Conservation (phyloP, 805 yeast genomes). For the Metschnikowia arizonensis region DNA sequence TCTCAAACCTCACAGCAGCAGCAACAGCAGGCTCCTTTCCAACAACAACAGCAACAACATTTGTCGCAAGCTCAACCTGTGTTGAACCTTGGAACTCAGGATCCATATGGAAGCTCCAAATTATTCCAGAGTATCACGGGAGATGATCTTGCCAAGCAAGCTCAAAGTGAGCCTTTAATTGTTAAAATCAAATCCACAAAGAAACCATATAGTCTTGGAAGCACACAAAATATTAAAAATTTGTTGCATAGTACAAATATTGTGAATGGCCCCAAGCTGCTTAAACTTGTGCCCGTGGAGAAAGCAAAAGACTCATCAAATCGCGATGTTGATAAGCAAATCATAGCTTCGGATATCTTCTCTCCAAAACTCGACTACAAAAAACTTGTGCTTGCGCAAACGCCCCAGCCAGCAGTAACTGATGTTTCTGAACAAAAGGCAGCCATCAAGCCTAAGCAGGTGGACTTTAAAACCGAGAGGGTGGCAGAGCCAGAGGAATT, state of each 20-base stretch:
- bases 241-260: constrained; percentile 25
- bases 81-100: constrained; percentile 29
- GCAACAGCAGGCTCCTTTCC: constrained; percentile 8
- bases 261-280: background rate
- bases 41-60: constrained; percentile 19
- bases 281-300: background rate
- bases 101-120: constrained; percentile 81
- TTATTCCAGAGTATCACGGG: constrained; percentile 49
- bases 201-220: constrained; percentile 55
- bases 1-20: constrained; percentile 20
- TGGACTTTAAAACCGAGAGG: constrained; percentile 27
- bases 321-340: constrained; percentile 58
- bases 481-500: constrained; percentile 2
- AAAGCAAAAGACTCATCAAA: background rate
- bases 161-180: constrained; percentile 29
- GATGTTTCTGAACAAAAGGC: constrained; percentile 4
- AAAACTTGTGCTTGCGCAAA: constrained; percentile 43
- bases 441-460: constrained; percentile 25
- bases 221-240: constrained; percentile 62
- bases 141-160: constrained; percentile 18
- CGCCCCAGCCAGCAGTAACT: background rate
- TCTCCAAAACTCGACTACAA: constrained; percentile 56
- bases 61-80: constrained; percentile 3
- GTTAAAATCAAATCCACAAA: constrained; percentile 29
- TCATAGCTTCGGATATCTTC: constrained; percentile 66